Evolutionary conservation across 1,284 basidiomycete genomes (phyloP), one percentile per base, ranked within the genome.

Genomic region (Rhodotorula sp.): DNA sequence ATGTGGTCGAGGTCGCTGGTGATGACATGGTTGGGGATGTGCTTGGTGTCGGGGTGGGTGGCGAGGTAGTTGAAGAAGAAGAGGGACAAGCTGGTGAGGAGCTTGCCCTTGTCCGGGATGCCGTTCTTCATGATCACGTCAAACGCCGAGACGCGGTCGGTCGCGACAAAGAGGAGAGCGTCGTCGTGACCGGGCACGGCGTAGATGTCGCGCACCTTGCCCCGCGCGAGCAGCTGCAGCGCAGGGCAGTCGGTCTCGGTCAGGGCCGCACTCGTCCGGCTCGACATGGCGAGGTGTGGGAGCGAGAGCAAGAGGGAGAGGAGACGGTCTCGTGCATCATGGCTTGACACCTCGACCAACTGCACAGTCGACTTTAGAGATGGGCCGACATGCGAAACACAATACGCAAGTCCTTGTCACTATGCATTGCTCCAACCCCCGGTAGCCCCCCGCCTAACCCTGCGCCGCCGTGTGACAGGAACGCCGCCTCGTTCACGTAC

Each of bases 121-220:
- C 93, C 93, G 81, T 94, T 93, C 80, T 88, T 87, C 79, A 97
- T 86, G 80, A 97, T 90, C 73, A 98, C 91, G 85, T 99, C 95
- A 83, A 93, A 99, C 0, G 95, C 95, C 28, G 92, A 95, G 80
- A 98, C 97, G 72, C 97, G 86, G 83, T 99, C 97, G 21, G 92
- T 91, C 10, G 95, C 94, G 66, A 99, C 90, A 81, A 99, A 98
- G 68, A 99, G 86, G 43, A 97, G 86, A 76, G 82, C 82, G 74
- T 87, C 86, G 68, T 89, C 76, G 83, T 73, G 86, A 82, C 74
- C 87, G 83, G 74, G 91, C 60, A 85, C 79, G 21, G 85, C 82
- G 81, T 97, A 97, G 78, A 97, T 89, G 82, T 97, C 93, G 71
- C 94, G 87, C 47, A 97, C 94, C 85, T 97, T 97, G 70, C 94